Base-by-base conservation (phyloP, 176 grass and related monocot species). In the Olyra latifolia region DNA sequence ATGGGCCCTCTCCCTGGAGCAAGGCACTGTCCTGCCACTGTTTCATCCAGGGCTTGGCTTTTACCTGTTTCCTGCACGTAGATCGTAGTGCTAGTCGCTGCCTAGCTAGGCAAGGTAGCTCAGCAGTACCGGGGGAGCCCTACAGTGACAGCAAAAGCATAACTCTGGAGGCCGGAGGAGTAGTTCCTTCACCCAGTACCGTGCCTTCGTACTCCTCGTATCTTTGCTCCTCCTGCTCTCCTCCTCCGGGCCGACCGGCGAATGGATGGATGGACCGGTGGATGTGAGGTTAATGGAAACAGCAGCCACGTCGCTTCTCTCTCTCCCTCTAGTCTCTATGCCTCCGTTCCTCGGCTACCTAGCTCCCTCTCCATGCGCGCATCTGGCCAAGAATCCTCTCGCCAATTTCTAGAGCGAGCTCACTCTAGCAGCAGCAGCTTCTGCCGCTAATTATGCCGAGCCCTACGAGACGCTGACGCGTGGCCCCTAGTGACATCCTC, bases 81-180 rank as follows among this genome's bases (percentile, higher is more conserved):
- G 50, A 56, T 22, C 50, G 20, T 15, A 25, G 10, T 1, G 32
- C 32, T 35, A 35, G 50, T 40, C 5, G 76, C 57, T 61, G 38
- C 62, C 81, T 65, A 6, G 20, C 0, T 8, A 10, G 2, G 17
- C 59, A 64, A 7, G 0, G n/a, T 45, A 56, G 44, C 46, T 66
- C 55, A 32, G 24, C 17, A 0, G 44, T 25, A 29, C 43, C 9
- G 20, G 7, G 0, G 8, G 10, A 27, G 5, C 10, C 28, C 28
- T 67, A 75, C 84, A 69, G 71, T 69, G 43, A 67, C 52, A 80
- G 60, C 80, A 15, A 83, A 78, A 57, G 39, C 60, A 19, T 79
- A 80, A 23, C 29, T 46, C 83, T 25, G 57, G 75, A 79, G 75
- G 83, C 62, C 55, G 20, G 43, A 73, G 48, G 48, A 70, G 63